These are phyloP conservation scores for Pholiota microspora DNA, from an alignment of 768 basidiomycete genomes.

Conservation along the genomic window DNA sequence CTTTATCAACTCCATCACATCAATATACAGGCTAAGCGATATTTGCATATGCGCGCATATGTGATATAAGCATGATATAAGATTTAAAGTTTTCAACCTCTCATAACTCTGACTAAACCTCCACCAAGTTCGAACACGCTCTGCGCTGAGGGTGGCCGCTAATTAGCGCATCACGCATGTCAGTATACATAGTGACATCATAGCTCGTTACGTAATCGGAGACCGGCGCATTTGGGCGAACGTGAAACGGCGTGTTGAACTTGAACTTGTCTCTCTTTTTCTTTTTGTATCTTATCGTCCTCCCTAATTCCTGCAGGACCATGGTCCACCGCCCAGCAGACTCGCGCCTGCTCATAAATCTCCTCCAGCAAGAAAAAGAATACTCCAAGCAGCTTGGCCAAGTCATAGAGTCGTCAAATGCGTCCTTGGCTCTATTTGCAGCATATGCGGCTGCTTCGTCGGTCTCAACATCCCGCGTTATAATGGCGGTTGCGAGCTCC, in stretches of 20 bases:
- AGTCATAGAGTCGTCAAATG: slow-evolving; percentile 57
- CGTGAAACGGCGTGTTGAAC: background rate
- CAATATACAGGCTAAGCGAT: too few relatives aligned
- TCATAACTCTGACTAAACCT: too few relatives aligned
- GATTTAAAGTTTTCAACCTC: too few relatives aligned
- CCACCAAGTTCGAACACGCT: too few relatives aligned
- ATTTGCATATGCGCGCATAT: too few relatives aligned
- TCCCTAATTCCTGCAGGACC: background rate
- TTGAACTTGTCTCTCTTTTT: background rate
- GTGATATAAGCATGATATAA: too few relatives aligned
- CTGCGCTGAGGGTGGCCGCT: too few relatives aligned
- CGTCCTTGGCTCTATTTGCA: slow-evolving; percentile 62
- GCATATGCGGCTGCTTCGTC: slow-evolving; percentile 73
- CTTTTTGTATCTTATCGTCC: background rate
- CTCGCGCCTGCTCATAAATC: slow-evolving; percentile 67
- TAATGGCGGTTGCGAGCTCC: slow-evolving; percentile 54
- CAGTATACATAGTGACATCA: slow-evolving; percentile 9
- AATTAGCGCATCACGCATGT: too few relatives aligned
- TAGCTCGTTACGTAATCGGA: background rate
- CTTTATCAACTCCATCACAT: too few relatives aligned
- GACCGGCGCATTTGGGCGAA: background rate
- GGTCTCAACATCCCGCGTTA: slow-evolving; percentile 49
- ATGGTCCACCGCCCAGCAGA: slow-evolving; percentile 79
- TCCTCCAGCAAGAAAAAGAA: slow-evolving; percentile 70
- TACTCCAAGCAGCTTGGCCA: slow-evolving; percentile 59